Base-by-base conservation (phyloP, 257 asterid species). In the Nicotiana otophora region DNA sequence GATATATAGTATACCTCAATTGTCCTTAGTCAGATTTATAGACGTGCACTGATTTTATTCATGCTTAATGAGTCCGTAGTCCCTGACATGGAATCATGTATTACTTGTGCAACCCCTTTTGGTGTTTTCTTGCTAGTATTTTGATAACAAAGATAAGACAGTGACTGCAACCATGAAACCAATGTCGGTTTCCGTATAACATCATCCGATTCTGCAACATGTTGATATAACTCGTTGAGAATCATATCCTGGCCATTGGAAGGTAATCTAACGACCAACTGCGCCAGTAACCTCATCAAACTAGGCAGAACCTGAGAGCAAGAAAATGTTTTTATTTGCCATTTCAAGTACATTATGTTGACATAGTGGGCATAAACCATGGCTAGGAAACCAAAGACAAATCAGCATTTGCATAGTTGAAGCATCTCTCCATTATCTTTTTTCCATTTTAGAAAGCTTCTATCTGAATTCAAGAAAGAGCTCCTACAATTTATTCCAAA, bases 161-260 rank as follows among this genome's bases (percentile, higher is more conserved):
- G 77, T 75, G 98, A 92, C 87, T 93, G 98, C 82, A 92, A 88
- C 98, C 98, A 93, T 5, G 96, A 92, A 86, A 93, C 91, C 81
- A 93, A 77, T 16, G 95, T 87, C 11, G 95, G 94, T 86, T 93
- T 93, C 83, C 98, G 77, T 64, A 90, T 88, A 67, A 93, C 97
- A 91, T 93, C 98, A 57, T 93, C 98, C 39, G 95, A 92, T 57
- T 91, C 95, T 16, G 97, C 97, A 67, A 93, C 87, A 78, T 90
- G 97, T 82, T 89, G 91, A 88, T 93, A 90, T 77, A 93, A 81
- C 87, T 93, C 90, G 82, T 86, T 89, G 81, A 89, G 91, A 84
- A 89, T 79, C 81, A 81, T 80, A 82, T 87, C 89, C 83, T 91
- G 96, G 77, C 92, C 92, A 82, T 78, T 86, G 20, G 36, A 58